Evolutionary conservation across 164 flowering plant species (phyloP).

Genomic region (Pachysandra terminalis): DNA sequence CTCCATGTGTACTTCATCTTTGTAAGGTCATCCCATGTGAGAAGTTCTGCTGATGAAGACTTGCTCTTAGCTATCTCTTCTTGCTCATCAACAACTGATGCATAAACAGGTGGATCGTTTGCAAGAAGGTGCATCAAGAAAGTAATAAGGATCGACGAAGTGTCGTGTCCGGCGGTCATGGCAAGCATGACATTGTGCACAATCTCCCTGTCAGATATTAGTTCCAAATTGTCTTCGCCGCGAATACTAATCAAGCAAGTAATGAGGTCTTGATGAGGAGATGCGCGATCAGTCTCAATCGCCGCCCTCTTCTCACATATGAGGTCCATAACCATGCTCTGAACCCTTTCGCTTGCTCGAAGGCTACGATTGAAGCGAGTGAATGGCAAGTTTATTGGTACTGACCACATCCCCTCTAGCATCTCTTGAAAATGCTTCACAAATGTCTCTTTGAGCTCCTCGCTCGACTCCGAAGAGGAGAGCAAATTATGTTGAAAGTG

Average conservation of each 20-base stretch:
- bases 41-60: slow-evolving; percentile 25
- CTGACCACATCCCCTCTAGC: slow-evolving; percentile 56
- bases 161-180: slow-evolving; percentile 67
- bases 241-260: slow-evolving; percentile 43
- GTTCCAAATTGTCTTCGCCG: slow-evolving; percentile 13
- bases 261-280: slow-evolving; percentile 53
- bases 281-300: slow-evolving; percentile 26
- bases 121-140: slow-evolving; percentile 44
- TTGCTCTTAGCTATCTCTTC: slow-evolving; percentile 32
- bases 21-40: slow-evolving; percentile 69
- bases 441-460: slow-evolving; percentile 37
- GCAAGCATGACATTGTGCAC: slow-evolving; percentile 44
- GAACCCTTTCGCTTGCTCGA: slow-evolving; percentile 35
- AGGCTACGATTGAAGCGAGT: slow-evolving; percentile 55
- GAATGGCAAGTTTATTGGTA: slow-evolving; percentile 68
- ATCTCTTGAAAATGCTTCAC: slow-evolving; percentile 32
- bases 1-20: slow-evolving; percentile 83
- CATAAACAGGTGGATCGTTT: slow-evolving; percentile 33
- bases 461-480: slow-evolving; percentile 47
- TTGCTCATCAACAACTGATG: slow-evolving; percentile 30
- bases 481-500: slow-evolving; percentile 60
- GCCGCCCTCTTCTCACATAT: slow-evolving; percentile 35
- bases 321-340: slow-evolving; percentile 27
- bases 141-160: slow-evolving; percentile 45
- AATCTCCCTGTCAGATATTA: slow-evolving; percentile 48